Conservation (phyloP, 192 early-diverging fungal genomes). For the Backusella morwellensis region DNA sequence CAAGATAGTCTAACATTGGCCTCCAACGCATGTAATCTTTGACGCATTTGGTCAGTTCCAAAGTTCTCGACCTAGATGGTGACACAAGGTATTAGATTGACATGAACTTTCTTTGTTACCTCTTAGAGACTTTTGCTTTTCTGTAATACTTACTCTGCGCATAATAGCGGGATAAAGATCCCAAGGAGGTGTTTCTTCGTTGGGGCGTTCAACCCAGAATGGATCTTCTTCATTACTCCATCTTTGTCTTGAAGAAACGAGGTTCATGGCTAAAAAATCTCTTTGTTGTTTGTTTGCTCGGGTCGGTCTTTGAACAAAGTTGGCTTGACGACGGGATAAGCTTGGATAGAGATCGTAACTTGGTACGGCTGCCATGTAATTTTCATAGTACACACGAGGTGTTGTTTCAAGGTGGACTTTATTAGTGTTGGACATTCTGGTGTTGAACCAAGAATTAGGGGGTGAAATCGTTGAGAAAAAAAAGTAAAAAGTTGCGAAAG, state of each 20-base stretch:
- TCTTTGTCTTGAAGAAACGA: background rate
- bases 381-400: slow-evolving; percentile 25
- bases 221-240: slow-evolving; percentile 11
- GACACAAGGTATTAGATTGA: slow-evolving; percentile 3
- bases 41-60: slow-evolving; percentile 33
- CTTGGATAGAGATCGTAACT: slow-evolving; percentile 33
- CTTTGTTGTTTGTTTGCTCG: slow-evolving; percentile 2
- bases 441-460: slow-evolving; percentile 13
- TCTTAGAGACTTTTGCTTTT: background rate
- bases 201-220: slow-evolving; percentile 5
- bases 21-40: slow-evolving; percentile 32
- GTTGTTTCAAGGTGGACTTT: slow-evolving; percentile 23
- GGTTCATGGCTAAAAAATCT: slow-evolving; percentile 19
- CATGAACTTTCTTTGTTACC: background rate
- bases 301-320: slow-evolving; percentile 19
- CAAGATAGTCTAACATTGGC: slow-evolving; percentile 10
- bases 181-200: slow-evolving; percentile 11
- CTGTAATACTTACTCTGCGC: slow-evolving; percentile 25
- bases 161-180: slow-evolving; percentile 26
- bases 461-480: slow-evolving; percentile 2
- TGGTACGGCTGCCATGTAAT: slow-evolving; percentile 22
- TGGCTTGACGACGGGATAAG: slow-evolving; percentile 24
- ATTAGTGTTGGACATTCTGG: slow-evolving; percentile 10
- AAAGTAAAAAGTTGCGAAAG: background rate
- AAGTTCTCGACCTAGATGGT: slow-evolving; percentile 28